Percentiles rank a stretch among this genome's conserved stretches.
These are phyloP conservation scores for Ananas comosus DNA, from an alignment of 176 grass and related monocot genomes.

Conservation along the genomic window DNA sequence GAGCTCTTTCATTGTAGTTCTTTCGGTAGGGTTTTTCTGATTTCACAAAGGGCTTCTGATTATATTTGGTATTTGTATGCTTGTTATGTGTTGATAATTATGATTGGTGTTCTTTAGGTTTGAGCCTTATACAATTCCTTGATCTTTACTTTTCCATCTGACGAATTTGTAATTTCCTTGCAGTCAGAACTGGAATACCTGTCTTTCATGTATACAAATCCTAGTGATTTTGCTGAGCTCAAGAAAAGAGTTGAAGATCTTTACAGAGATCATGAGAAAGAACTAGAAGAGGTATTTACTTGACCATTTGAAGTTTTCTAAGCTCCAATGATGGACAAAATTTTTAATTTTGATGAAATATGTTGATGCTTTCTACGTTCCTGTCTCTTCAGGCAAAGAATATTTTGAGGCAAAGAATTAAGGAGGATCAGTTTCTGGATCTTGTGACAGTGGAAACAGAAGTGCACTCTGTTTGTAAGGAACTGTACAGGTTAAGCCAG, in stretches of 20 bases:
- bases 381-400: slow-evolving; percentile 65
- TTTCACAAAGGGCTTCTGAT: background rate
- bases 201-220: slow-evolving; percentile 90
- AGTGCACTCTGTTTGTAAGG: slow-evolving; percentile 75
- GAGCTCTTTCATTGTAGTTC: too few species aligned
- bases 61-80: background rate
- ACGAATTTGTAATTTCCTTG: slow-evolving; percentile 25
- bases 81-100: slow-evolving; percentile 11
- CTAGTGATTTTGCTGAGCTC: slow-evolving; percentile 58
- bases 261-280: slow-evolving; percentile 72
- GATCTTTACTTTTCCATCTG: slow-evolving; percentile 23
- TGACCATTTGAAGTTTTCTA: background rate
- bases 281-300: slow-evolving; percentile 74
- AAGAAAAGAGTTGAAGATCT: slow-evolving; percentile 79
- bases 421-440: slow-evolving; percentile 81
- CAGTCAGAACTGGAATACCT: slow-evolving; percentile 94
- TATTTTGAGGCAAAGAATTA: slow-evolving; percentile 72
- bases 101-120: background rate
- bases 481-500: slow-evolving; percentile 74
- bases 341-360: too few species aligned
- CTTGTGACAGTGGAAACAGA: slow-evolving; percentile 80
- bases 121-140: slow-evolving; percentile 1
- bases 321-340: too few species aligned
- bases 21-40: background rate
- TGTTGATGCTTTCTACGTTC: slow-evolving; percentile 13